Percentiles rank a stretch among this genome's conserved stretches.
Conservation (phyloP, 495 filamentous ascomycete genomes). For the Daldinia concentrica region DNA sequence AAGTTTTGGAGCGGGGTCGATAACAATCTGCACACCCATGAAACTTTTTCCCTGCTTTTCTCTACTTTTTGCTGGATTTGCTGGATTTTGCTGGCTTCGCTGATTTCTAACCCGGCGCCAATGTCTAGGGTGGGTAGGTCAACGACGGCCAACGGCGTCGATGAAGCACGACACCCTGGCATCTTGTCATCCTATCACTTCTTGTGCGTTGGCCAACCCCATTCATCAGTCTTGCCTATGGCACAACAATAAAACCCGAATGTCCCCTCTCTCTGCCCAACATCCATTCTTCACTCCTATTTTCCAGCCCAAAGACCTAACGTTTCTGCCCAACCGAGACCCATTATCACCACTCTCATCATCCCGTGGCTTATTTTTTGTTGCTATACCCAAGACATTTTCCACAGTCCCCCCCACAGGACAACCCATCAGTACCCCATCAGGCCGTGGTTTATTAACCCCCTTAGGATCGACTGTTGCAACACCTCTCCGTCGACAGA, state of each 20-base stretch:
- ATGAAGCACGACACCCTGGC: conserved; percentile 41
- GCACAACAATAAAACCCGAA: conserved; percentile 59
- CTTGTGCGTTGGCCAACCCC: conserved; percentile 41
- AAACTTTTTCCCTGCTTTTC: conserved; percentile 15
- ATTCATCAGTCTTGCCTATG: conserved; percentile 34
- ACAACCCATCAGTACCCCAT: conserved; percentile 38
- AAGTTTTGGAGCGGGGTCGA: conserved; percentile 29
- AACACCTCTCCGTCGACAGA: conserved; percentile 35
- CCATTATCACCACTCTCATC: conserved; percentile 40
- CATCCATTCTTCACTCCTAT: conserved; percentile 53
- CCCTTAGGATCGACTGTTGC: conserved; percentile 32
- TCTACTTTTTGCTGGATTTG: background rate
- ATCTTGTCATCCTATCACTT: conserved; percentile 36
- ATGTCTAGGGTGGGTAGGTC: conserved; percentile 17
- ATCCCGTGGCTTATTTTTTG: conserved; percentile 42
- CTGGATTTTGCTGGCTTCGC: conserved; percentile 3
- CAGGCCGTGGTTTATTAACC: conserved; percentile 43
- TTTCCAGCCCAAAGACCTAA: conserved; percentile 57
- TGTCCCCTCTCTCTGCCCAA: conserved; percentile 61
- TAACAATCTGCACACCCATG: conserved; percentile 26
- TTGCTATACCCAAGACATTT: conserved; percentile 45
- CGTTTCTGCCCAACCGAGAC: conserved; percentile 58
- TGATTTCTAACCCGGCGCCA: conserved; percentile 28
- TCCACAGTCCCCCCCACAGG: conserved; percentile 40
- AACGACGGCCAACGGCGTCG: conserved; percentile 37